Conservation (phyloP, 306 rosid genomes). For the Medicago lupulina region DNA sequence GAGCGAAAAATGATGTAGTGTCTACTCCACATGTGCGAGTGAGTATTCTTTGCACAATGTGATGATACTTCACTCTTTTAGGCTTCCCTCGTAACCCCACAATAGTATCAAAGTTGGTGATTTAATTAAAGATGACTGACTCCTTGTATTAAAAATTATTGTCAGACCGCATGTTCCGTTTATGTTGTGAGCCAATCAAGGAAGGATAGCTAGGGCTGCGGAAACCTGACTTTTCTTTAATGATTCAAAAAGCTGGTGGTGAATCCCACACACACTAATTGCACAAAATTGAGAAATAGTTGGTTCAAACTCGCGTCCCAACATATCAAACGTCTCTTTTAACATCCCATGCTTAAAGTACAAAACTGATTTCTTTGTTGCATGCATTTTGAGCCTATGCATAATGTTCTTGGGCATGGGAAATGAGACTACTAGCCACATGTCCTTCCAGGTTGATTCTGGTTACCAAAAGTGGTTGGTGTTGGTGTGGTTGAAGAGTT, state of each 20-base stretch:
- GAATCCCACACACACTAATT: too few relatives aligned
- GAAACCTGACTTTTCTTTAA: background rate
- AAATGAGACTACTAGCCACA: background rate
- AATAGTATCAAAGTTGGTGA: background rate
- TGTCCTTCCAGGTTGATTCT: slow-evolving; percentile 16
- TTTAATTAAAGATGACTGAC: background rate
- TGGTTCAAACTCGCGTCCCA: too few relatives aligned
- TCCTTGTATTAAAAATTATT: background rate
- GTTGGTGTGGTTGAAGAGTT: slow-evolving; percentile 42
- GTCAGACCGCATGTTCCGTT: background rate
- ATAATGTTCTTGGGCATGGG: too few relatives aligned
- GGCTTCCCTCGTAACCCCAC: background rate
- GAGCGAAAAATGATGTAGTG: background rate
- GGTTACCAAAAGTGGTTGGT: slow-evolving; percentile 21
- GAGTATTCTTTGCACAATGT: background rate
- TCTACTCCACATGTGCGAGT: background rate
- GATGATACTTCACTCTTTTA: background rate
- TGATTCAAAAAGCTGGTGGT: too few relatives aligned
- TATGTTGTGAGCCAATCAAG: background rate
- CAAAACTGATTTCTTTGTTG: background rate
- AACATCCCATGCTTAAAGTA: too few relatives aligned
- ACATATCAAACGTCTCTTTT: too few relatives aligned
- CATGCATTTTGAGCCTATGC: background rate
- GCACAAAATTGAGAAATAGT: too few relatives aligned
- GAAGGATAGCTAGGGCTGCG: background rate